Evolutionary conservation across 78 protist species (phyloP).

Genomic region (Emiliania huxleyi): DNA sequence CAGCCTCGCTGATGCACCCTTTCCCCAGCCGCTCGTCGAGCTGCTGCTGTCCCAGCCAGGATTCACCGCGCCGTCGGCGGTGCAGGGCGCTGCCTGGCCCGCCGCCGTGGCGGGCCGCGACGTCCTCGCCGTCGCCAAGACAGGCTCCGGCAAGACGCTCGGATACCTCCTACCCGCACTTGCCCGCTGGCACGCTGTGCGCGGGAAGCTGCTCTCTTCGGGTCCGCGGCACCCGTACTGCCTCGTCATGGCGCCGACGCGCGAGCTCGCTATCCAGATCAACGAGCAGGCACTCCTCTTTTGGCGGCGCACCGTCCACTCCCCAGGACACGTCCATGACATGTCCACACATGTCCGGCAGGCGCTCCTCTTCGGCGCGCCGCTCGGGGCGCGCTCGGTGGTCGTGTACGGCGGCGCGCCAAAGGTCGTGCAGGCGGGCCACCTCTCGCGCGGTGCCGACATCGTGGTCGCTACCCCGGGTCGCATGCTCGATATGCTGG

Average conservation of each 20-base stretch:
- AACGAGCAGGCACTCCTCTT: constrained; percentile 60
- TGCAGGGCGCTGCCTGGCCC: constrained; percentile 36
- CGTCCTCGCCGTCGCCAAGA: constrained; percentile 59
- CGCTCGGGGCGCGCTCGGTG: too few species aligned
- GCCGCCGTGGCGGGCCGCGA: constrained; percentile 45
- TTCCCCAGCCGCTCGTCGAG: not conserved
- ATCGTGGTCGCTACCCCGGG: constrained; percentile 79
- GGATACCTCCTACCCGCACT: constrained; percentile 69
- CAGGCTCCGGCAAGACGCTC: constrained; percentile 81
- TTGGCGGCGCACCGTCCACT: too few species aligned
- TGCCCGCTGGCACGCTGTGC: not conserved
- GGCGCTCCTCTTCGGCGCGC: not conserved
- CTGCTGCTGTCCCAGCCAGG: not conserved
- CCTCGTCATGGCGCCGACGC: constrained; percentile 69
- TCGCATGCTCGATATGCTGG: constrained; percentile 61
- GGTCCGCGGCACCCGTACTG: not conserved
- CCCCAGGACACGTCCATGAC: too few species aligned
- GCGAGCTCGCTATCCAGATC: constrained; percentile 81
- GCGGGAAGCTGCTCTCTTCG: not conserved
- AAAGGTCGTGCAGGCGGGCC: constrained; percentile 27
- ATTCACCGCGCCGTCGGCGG: constrained; percentile 85
- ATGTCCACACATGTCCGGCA: too few species aligned
- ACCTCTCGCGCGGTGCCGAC: constrained; percentile 40
- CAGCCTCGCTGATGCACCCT: too few species aligned
- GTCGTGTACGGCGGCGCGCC: constrained; percentile 72